phyloP scores from a whole-genome alignment of 768 basidiomycete species.

The Leccinum ochraceum region DNA sequence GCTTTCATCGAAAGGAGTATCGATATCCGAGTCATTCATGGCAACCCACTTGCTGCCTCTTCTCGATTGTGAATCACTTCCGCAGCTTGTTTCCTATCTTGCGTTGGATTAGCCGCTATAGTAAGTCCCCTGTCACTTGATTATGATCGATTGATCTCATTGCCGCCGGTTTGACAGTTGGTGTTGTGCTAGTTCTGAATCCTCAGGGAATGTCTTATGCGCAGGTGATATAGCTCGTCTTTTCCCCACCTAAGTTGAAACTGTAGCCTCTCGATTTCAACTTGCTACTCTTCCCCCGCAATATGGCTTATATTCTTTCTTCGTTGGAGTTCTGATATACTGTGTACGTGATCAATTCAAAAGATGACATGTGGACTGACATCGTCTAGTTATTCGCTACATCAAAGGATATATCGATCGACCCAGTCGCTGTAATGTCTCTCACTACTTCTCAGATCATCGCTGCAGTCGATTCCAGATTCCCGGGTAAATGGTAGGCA shows the following conservation, averaged over 20 bases:
- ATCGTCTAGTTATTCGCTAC: background rate
- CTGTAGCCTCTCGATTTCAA: background rate
- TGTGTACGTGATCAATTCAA: background rate
- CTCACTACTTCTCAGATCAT: background rate
- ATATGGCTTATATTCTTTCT: background rate
- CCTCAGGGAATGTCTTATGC: background rate
- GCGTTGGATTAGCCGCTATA: background rate
- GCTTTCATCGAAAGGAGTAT: background rate
- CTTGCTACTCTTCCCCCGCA: background rate
- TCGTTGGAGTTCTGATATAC: background rate
- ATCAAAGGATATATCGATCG: background rate
- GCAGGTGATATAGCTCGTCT: background rate
- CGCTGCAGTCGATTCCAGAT: background rate
- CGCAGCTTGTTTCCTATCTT: background rate
- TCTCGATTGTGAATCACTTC: background rate
- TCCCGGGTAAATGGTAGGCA: background rate
- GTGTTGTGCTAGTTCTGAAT: background rate
- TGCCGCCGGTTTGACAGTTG: background rate
- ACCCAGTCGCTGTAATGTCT: background rate
- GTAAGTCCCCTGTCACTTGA: background rate
- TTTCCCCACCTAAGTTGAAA: background rate
- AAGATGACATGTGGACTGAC: background rate
- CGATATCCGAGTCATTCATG: background rate
- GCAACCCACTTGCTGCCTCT: background rate
- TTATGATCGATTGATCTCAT: background rate